Percentiles rank a stretch among this genome's conserved stretches.
phyloP scores from a whole-genome alignment of 169 alveolate genomes.

The Miamiensis avidus region DNA sequence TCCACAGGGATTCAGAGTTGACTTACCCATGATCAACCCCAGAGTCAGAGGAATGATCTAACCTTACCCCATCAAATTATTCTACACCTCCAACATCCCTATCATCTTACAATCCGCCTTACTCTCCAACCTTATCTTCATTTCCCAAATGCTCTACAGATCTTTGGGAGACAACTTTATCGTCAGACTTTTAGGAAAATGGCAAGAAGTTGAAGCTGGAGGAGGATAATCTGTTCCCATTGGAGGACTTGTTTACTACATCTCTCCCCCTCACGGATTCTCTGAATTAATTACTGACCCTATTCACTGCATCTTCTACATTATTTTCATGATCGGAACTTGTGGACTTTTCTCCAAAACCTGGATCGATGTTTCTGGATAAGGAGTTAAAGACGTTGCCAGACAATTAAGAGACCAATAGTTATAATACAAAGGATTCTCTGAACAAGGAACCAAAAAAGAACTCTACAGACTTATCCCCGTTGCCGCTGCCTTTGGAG shows the following conservation, averaged over 20 bases:
- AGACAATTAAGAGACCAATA: constrained; percentile 99
- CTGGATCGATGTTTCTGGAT: constrained; percentile 99
- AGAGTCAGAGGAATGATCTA: constrained; percentile 97
- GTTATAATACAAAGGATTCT: constrained; percentile 91
- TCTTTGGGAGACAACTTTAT: constrained; percentile 96
- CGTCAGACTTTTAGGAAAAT: constrained; percentile 77
- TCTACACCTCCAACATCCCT: constrained; percentile 99
- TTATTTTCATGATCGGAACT: constrained; percentile 95
- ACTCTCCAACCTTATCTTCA: constrained; percentile 98
- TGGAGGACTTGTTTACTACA: constrained; percentile 99
- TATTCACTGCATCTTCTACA: constrained; percentile 95
- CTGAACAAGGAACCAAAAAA: constrained; percentile 87
- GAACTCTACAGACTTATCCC: constrained; percentile 95
- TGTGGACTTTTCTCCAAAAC: constrained; percentile 99
- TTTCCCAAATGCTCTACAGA: constrained; percentile 97
- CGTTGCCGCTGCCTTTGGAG: constrained; percentile 99
- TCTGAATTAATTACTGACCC: constrained; percentile 94
- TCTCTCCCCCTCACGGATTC: constrained; percentile 93
- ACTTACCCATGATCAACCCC: constrained; percentile 94
- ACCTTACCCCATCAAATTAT: constrained; percentile 98
- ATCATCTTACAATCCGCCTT: constrained; percentile 98
- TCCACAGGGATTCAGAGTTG: constrained; percentile 94
- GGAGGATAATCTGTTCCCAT: constrained; percentile 97
- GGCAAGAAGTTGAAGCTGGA: constrained; percentile 92
- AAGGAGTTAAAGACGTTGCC: constrained; percentile 99